phyloP scores from a whole-genome alignment of 495 filamentous ascomycete genomes.

The Neurospora sp. region DNA sequence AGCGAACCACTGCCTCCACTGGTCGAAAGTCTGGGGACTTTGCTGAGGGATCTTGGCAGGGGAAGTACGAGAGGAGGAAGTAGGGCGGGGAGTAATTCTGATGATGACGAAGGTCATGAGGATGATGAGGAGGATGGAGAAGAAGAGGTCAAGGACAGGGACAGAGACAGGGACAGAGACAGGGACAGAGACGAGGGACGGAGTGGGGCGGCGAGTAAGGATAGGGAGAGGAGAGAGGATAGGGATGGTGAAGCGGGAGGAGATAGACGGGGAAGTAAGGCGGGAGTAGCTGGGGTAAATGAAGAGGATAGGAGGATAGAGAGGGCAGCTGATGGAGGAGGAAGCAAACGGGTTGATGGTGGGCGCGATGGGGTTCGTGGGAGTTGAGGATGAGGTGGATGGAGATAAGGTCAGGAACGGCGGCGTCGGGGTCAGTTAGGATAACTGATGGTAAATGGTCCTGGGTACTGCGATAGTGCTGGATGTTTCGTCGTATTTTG shows the following conservation, averaged over 20 bases:
- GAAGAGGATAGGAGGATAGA: neutral
- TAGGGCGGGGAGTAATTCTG: neutral
- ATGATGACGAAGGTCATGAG: neutral
- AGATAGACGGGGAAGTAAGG: neutral
- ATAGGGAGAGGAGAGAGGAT: neutral
- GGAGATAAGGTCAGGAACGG: neutral
- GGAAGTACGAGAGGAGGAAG: neutral
- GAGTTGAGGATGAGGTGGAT: neutral
- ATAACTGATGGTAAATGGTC: neutral
- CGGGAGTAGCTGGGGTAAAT: neutral
- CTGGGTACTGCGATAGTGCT: neutral
- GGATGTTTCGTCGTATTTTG: neutral
- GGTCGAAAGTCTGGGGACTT: constrained; percentile 12
- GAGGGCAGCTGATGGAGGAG: neutral
- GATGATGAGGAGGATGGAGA: neutral
- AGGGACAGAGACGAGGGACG: no score
- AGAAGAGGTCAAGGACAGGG: neutral
- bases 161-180: neutral
- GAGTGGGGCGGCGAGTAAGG: neutral
- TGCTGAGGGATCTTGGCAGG: constrained; percentile 13
- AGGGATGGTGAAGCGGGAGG: neutral
- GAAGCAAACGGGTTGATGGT: neutral
- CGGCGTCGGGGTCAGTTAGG: neutral
- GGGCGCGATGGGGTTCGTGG: neutral
- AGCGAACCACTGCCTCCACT: constrained; percentile 15